Percentiles rank a stretch among this genome's conserved stretches.
These are phyloP conservation scores for Capsicum pubescens DNA, from an alignment of 257 asterid genomes.

Conservation along the genomic window DNA sequence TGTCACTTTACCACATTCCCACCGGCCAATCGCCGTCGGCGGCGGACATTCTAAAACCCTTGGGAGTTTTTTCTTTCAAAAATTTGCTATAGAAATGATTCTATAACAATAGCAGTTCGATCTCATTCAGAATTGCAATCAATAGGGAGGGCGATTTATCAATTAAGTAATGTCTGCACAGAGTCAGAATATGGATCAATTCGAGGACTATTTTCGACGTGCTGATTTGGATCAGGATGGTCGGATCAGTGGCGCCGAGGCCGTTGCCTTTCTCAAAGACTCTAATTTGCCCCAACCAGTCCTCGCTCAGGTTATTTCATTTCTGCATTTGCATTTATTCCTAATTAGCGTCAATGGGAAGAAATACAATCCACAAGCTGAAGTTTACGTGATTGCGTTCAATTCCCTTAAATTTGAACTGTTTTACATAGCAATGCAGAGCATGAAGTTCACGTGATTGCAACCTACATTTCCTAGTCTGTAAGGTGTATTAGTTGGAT, in stretches of 20 bases:
- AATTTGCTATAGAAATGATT: slow-evolving; percentile 19
- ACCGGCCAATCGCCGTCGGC: slow-evolving; percentile 9
- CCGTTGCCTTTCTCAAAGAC: slow-evolving; percentile 77
- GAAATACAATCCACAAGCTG: neutral
- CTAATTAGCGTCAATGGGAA: neutral
- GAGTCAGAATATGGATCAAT: slow-evolving; percentile 60
- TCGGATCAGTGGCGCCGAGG: slow-evolving; percentile 87
- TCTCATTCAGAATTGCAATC: slow-evolving; percentile 29
- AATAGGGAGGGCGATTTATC: slow-evolving; percentile 1
- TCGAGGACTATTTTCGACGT: slow-evolving; percentile 76
- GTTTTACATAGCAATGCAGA: neutral
- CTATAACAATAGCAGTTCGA: slow-evolving; percentile 35
- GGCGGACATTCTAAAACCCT: slow-evolving; percentile 40
- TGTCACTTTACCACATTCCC: neutral
- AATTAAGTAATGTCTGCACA: slow-evolving; percentile 35
- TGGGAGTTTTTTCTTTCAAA: neutral
- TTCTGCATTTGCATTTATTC: neutral
- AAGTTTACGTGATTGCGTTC: too few relatives aligned
- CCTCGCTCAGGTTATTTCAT: slow-evolving; percentile 80
- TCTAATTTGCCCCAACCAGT: slow-evolving; percentile 78
- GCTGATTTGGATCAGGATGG: slow-evolving; percentile 99
- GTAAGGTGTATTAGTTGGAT: neutral
- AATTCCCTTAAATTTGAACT: neutral
- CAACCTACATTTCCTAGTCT: too few relatives aligned
- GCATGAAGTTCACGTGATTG: slow-evolving; percentile 9